Evolutionary conservation across 2,329 filamentous ascomycete genomes (phyloP).

Genomic region (Colletotrichum liaoningense): DNA sequence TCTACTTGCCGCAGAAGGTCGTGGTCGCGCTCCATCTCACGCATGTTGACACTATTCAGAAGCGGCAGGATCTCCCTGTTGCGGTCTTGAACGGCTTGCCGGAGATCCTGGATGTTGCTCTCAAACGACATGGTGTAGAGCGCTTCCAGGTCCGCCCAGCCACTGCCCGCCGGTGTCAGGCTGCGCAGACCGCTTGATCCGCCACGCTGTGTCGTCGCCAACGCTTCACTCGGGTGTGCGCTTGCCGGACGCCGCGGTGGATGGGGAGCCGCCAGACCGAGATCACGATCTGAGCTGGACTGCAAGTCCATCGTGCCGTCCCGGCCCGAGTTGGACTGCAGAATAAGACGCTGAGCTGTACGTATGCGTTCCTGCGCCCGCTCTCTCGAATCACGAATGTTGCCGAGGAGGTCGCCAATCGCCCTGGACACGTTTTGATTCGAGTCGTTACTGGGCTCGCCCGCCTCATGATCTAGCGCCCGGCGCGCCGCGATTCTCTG

Average conservation of each 20-base stretch:
- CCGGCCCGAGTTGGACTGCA: conserved; percentile 26
- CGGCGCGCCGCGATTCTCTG: conserved; percentile 7
- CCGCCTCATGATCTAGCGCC: conserved; percentile 12
- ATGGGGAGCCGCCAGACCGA: conserved; percentile 18
- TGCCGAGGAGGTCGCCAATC: conserved; percentile 52
- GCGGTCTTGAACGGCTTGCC: conserved; percentile 42
- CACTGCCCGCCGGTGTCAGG: conserved; percentile 34
- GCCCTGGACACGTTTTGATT: conserved; percentile 49
- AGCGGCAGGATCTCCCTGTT: conserved; percentile 50
- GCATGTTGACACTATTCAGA: conserved; percentile 48
- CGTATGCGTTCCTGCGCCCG: conserved; percentile 47
- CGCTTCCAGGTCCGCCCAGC: conserved; percentile 56
- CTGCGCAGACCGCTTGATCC: conserved; percentile 12
- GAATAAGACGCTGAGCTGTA: conserved; percentile 45
- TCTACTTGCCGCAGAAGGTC: conserved; percentile 8
- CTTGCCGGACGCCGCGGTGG: conserved; percentile 22
- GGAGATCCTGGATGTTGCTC: conserved; percentile 41
- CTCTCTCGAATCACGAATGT: conserved; percentile 51
- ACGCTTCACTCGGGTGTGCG: conserved; percentile 18
- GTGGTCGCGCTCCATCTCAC: conserved; percentile 45
- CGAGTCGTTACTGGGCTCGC: conserved; percentile 19
- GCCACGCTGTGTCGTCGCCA: conserved; percentile 3
- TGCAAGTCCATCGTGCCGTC: conserved; percentile 28
- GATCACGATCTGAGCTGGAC: conserved; percentile 28
- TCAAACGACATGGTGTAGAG: conserved; percentile 51